Evolutionary conservation across 1,139 yeast genomes (phyloP).

Genomic region (Wickerhamomyces sp.): DNA sequence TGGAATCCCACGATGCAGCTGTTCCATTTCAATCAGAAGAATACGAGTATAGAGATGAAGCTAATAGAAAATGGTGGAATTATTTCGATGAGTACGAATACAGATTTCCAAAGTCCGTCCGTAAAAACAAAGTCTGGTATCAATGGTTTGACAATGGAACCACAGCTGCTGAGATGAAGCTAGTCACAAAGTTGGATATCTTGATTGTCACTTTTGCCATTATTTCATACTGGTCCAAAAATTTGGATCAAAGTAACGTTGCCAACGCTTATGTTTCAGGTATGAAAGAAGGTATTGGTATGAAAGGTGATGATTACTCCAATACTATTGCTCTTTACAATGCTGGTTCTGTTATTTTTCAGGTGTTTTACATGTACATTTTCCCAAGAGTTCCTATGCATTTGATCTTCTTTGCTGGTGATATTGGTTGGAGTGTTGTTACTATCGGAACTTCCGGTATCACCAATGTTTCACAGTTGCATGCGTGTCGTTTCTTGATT

Average conservation of each 20-base stretch:
- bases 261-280: constrained; percentile 63
- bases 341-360: constrained; percentile 2
- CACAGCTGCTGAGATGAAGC: constrained; percentile 43
- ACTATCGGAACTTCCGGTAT: constrained; percentile 20
- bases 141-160: constrained; percentile 59
- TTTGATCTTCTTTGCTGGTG: constrained; percentile 11
- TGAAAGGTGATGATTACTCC: constrained; percentile 53
- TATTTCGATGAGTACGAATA: constrained; percentile 61
- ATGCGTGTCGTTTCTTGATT: constrained; percentile 48
- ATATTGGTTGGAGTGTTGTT: constrained; percentile 21
- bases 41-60: constrained; percentile 55
- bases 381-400: constrained; percentile 13
- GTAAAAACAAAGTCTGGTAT: constrained; percentile 47
- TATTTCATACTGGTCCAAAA: constrained; percentile 56
- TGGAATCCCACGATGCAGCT: constrained; percentile 22
- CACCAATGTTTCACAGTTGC: constrained; percentile 43
- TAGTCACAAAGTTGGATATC: constrained; percentile 54
- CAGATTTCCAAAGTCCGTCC: constrained; percentile 35
- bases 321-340: constrained; percentile 1
- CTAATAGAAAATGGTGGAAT: constrained; percentile 55
- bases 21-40: constrained; percentile 13
- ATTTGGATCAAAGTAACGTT: constrained; percentile 21
- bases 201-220: constrained; percentile 29
- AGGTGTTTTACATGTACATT: constrained; percentile 11
- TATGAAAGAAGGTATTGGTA: constrained; percentile 48